These are phyloP conservation scores for Mortierella sp. DNA, from an alignment of 371 early-diverging fungal species.

Conservation along the genomic window DNA sequence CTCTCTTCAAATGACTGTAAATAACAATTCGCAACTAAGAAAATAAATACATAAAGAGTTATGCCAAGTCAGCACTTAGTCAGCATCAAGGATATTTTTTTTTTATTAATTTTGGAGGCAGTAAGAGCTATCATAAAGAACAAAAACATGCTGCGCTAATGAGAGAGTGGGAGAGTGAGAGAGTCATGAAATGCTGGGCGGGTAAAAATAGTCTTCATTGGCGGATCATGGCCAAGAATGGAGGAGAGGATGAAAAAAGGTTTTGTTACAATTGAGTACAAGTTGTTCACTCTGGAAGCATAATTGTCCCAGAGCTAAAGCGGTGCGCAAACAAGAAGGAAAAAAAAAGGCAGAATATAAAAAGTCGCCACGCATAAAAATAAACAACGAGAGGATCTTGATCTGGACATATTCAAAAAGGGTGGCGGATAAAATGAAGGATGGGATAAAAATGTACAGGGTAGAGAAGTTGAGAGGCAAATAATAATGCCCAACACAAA, in stretches of 20 bases:
- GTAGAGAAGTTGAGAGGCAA: constrained; percentile 40
- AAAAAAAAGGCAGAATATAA: constrained; percentile 4
- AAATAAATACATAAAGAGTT: too few relatives aligned
- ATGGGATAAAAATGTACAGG: constrained; percentile 35
- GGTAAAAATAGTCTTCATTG: constrained; percentile 1
- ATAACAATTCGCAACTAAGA: too few relatives aligned
- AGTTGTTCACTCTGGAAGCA: constrained; percentile 25
- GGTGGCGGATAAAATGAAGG: constrained; percentile 10
- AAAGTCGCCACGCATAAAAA: background rate
- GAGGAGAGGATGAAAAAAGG: background rate
- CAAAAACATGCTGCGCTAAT: background rate
- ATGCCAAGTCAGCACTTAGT: too few relatives aligned
- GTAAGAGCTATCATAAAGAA: background rate
- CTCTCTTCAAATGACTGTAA: background rate
- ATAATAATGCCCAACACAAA: constrained; percentile 38
- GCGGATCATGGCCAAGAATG: constrained; percentile 8
- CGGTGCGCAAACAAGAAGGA: constrained; percentile 11
- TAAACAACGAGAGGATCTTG: constrained; percentile 4
- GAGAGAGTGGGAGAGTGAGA: background rate
- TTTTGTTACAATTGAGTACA: constrained; percentile 39
- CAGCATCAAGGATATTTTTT: background rate
- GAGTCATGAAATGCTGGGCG: background rate
- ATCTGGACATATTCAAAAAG: background rate
- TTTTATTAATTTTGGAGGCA: background rate
- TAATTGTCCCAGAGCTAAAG: constrained; percentile 32